Conservation (phyloP, 768 basidiomycete species). For the Mycena crocata region DNA sequence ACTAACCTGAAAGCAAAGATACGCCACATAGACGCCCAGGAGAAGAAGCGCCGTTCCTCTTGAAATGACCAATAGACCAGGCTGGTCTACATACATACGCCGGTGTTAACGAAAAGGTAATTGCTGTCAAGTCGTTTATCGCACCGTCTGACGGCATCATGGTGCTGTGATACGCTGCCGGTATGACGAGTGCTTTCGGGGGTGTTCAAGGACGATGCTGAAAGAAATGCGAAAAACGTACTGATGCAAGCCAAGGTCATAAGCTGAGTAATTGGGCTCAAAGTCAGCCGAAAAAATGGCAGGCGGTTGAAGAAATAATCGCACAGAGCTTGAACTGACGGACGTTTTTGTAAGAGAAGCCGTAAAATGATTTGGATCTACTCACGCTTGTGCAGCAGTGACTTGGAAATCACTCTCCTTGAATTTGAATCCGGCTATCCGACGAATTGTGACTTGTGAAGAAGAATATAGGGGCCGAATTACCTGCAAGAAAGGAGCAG, state of each 20-base stretch:
- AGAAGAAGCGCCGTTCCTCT: conserved; percentile 84
- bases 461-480: conserved; percentile 33
- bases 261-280: too few relatives aligned
- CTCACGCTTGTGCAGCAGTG: conserved; percentile 89
- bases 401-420: conserved; percentile 75
- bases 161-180: conserved; percentile 83
- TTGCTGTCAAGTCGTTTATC: too few relatives aligned
- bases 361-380: conserved; percentile 25
- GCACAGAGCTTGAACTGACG: conserved; percentile 60
- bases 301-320: conserved; percentile 24
- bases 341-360: conserved; percentile 1
- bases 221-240: too few relatives aligned
- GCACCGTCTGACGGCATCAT: too few relatives aligned
- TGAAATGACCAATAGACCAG: conserved; percentile 80
- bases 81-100: conserved; percentile 41
- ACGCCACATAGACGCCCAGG: conserved; percentile 78
- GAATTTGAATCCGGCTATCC: conserved; percentile 77
- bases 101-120: too few relatives aligned
- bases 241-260: conserved; percentile 91
- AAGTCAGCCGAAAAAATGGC: too few relatives aligned
- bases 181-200: conserved; percentile 79
- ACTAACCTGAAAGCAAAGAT: conserved; percentile 80
- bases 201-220: too few relatives aligned
- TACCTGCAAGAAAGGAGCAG: conserved; percentile 88
- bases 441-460: conserved; percentile 14